Percentiles rank a stretch among this genome's conserved stretches.
These are phyloP conservation scores for Talaromyces pinophilus DNA, from an alignment of 2,329 filamentous ascomycete species.

Conservation along the genomic window DNA sequence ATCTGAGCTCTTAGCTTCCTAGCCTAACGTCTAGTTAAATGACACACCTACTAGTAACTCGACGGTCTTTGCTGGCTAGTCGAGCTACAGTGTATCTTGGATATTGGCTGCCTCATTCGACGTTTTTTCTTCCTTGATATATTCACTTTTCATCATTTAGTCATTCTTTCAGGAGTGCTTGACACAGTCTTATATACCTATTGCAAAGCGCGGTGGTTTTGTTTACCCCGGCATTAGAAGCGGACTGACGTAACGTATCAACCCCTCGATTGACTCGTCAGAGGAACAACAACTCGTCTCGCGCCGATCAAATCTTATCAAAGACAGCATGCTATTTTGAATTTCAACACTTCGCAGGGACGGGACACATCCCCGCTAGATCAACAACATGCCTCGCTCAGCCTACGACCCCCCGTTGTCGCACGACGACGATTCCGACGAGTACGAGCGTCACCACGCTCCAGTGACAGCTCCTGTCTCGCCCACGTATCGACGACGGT, in stretches of 20 bases:
- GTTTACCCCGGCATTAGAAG: not conserved
- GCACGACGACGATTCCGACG: constrained; percentile 20
- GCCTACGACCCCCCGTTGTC: constrained; percentile 2
- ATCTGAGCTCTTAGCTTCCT: not conserved
- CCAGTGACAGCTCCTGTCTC: constrained; percentile 39
- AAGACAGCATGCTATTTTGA: not conserved
- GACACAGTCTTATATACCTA: not conserved
- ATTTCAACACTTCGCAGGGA: not conserved
- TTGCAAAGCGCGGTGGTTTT: not conserved
- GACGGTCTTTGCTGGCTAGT: not conserved
- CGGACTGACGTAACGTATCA: constrained; percentile 1
- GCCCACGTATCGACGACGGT: constrained; percentile 35
- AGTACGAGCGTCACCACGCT: constrained; percentile 3
- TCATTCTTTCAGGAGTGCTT: not conserved
- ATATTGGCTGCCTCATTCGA: not conserved
- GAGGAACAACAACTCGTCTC: not conserved
- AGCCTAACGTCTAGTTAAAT: not conserved
- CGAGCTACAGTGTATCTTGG: not conserved
- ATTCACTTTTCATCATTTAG: not conserved
- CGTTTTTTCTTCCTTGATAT: too few relatives aligned
- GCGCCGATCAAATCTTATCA: not conserved
- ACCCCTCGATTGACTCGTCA: not conserved
- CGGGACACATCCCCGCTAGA: not conserved
- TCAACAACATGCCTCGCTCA: constrained; percentile 24
- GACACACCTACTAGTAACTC: not conserved